Evolutionary conservation across 2,329 filamentous ascomycete genomes (phyloP), one percentile per base, ranked within the genome.

Genomic region (Tolypocladium sp.): DNA sequence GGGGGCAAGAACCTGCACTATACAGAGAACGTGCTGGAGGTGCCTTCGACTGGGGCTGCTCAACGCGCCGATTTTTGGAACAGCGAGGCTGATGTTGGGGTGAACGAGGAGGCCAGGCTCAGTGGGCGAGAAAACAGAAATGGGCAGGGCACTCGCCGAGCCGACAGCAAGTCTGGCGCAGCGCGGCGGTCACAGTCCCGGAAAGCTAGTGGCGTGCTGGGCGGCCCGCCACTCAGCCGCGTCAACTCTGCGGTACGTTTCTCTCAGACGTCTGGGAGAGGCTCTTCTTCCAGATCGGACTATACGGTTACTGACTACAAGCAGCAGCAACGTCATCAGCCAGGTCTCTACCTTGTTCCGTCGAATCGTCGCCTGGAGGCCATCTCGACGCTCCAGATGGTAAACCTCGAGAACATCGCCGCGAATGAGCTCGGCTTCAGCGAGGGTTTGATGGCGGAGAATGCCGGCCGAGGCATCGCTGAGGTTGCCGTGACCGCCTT

Each of bases 1-100:
- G 86, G 87, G 0, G 92, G 92, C 44, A 96, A 96, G 76, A 97
- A 97, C 67, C 76, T 96, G 38, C 92, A 97, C 71, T 88, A 92
- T 64, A 88, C 89, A 0, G 94, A 97, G 71, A 97, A 96, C 64
- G 93, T 97, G 2, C 81, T 97, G 17, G 91, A 92, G 59, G 72
- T 82, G 27, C 79, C 81, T 22, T 62, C 77, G 13, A 64, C 71
- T 2, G 33, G 17, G 12, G 62, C 68, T 20, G 65, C 72, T 8
- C 78, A 77, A 60, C 73, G 73, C 54, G 77, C 79, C 38, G 82
- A 84, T 63, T 84, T 82, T 60, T 91, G 88, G 86, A 90, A 90
- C 66, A 91, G 87, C 67, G 89, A 92, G 68, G 86, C 87, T 17
- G 87, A 87, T 33, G 87, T 90, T 55, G 77, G 80, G 4, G 65